These are phyloP conservation scores for Ploettnerulaceae sp. DNA, from an alignment of 2,329 filamentous ascomycete genomes.

Conservation along the genomic window DNA sequence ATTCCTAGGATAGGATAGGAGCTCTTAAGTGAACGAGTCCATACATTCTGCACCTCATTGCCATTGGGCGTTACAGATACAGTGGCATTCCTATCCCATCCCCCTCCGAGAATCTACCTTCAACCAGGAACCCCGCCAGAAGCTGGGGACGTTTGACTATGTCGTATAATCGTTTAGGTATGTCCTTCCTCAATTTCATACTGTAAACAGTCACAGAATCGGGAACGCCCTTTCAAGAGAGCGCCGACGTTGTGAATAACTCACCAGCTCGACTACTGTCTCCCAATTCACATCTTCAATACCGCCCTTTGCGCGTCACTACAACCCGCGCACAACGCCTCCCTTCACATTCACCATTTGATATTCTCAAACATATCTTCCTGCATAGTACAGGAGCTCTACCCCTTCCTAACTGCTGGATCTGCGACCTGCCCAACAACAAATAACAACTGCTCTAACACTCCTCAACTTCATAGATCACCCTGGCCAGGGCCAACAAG, in stretches of 20 bases:
- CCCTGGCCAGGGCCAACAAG: conserved; percentile 41
- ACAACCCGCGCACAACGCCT: conserved; percentile 17
- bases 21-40: neutral
- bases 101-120: conserved; percentile 7
- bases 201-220: conserved; percentile 12
- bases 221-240: conserved; percentile 6
- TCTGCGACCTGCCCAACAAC: conserved; percentile 15
- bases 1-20: neutral
- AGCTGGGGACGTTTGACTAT: conserved; percentile 37
- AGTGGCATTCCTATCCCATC: conserved; percentile 5
- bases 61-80: neutral
- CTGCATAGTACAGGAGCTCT: conserved; percentile 25
- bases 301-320: conserved; percentile 2
- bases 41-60: conserved; percentile 1
- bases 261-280: neutral
- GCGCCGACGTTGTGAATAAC: conserved; percentile 8
- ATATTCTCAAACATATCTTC: conserved; percentile 13
- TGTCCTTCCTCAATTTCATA: conserved; percentile 38
- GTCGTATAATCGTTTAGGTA: conserved; percentile 72
- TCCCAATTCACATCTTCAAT: neutral
- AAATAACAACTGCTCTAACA: conserved; percentile 22
- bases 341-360: conserved; percentile 12
- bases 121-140: conserved; percentile 6
- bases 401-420: conserved; percentile 10
- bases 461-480: conserved; percentile 22